Percentiles rank a stretch among this genome's conserved stretches.
phyloP scores from a whole-genome alignment of 1,139 yeast genomes.

The Scheffersomyces titani region DNA sequence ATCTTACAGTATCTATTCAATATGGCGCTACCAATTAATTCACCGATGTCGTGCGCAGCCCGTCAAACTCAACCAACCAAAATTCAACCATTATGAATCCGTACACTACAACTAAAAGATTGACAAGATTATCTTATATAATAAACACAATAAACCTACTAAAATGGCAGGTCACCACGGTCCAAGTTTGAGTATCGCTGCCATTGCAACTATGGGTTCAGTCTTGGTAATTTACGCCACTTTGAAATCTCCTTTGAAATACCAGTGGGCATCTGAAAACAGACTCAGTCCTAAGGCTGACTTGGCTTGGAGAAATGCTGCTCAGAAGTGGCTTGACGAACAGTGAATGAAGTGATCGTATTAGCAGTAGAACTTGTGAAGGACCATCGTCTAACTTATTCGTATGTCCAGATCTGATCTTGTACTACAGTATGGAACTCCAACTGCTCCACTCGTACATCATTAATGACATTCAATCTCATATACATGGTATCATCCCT shows the following conservation, averaged over 20 bases:
- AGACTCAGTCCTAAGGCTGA: conserved; percentile 53
- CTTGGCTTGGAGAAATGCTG: conserved; percentile 54
- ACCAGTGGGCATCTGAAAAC: conserved; percentile 44
- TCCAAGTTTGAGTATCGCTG: conserved; percentile 43
- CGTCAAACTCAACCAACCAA: conserved; percentile 10
- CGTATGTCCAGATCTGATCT: not conserved
- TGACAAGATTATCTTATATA: not conserved
- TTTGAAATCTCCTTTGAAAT: conserved; percentile 48
- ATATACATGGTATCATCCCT: not conserved
- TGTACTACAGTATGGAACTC: not conserved
- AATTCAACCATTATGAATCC: conserved; percentile 2
- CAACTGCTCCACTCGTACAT: not conserved
- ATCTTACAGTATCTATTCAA: not conserved
- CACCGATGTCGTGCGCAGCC: conserved; percentile 5
- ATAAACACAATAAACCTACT: conserved; percentile 5
- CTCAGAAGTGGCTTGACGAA: conserved; percentile 48
- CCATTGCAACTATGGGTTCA: conserved; percentile 49
- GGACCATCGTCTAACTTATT: not conserved
- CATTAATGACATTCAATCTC: not conserved
- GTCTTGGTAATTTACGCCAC: conserved; percentile 39
- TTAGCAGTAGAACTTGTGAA: too few relatives aligned
- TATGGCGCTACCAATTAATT: not conserved
- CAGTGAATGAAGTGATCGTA: conserved; percentile 9
- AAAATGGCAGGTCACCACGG: conserved; percentile 37
- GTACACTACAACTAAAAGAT: not conserved